Evolutionary conservation across 441 rosid genomes (phyloP).

Genomic region (Manihot esculenta): DNA sequence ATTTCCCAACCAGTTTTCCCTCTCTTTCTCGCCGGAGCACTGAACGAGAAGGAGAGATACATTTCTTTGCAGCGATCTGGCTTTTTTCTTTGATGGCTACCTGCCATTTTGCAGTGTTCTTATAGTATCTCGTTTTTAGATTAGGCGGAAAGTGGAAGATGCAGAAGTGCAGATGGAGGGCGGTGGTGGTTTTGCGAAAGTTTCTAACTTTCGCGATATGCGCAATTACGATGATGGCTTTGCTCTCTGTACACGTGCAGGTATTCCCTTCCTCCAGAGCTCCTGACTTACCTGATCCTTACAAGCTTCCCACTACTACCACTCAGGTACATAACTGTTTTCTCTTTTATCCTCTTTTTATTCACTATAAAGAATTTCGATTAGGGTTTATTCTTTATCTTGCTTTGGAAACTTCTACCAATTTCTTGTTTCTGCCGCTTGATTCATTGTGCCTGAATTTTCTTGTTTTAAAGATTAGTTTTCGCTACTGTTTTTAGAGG

Average conservation of each 20-base stretch:
- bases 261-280: constrained; percentile 49
- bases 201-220: constrained; percentile 67
- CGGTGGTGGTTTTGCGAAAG: constrained; percentile 45
- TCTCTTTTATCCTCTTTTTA: not conserved
- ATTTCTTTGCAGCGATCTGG: not conserved
- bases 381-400: constrained; percentile 15
- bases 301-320: constrained; percentile 44
- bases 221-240: constrained; percentile 49
- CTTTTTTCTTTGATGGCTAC: not conserved
- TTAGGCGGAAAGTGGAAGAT: constrained; percentile 27
- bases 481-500: not conserved
- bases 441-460: not conserved
- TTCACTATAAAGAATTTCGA: not conserved
- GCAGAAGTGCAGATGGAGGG: constrained; percentile 53
- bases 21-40: not conserved
- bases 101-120: not conserved
- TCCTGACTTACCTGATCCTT: constrained; percentile 48
- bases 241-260: constrained; percentile 59
- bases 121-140: too few relatives aligned
- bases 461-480: not conserved
- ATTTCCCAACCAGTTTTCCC: not conserved
- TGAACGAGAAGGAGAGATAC: too few relatives aligned
- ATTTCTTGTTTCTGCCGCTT: not conserved
- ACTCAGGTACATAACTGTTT: constrained; percentile 31
- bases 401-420: not conserved